Evolutionary conservation across 1,139 yeast genomes (phyloP), one percentile per base, ranked within the genome.

Genomic region (Saccharomyces hybrid): DNA sequence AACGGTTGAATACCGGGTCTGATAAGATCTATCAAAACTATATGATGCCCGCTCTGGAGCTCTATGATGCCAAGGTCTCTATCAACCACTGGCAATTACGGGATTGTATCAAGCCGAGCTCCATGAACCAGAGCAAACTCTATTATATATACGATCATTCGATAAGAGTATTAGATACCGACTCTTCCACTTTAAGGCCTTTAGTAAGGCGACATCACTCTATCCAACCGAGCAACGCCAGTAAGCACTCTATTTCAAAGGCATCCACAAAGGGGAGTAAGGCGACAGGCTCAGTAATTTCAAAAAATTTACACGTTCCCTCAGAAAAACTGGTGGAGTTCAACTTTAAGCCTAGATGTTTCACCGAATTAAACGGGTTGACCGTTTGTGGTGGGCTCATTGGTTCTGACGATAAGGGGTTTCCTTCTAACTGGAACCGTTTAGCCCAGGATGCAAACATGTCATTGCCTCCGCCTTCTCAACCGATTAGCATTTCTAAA

Each of bases 61-160:
- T 69, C 19, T 67, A 61, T 50, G 71, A 67, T 59, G 65, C 69
- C 0, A 64, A 64, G 50, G 67, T 70, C 4, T 64, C 71, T 4
- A 68, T 66, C 48, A 82, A 84, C 59, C 97, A 90, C 73, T 90
- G 96, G 96, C 97, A 90, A 68, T 74, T 90, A 47, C 76, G 96
- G 51, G 95, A 90, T 65, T 76, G 90, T 64, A 74, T 89, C 26
- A 82, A 85, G 54, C 73, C 75, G 19, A 73, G 77, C 0, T 69
- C 78, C 0, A 54, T 55, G 9, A 63, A 68, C 28, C 71, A 73
- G 21, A 71, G 73, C 51, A 75, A 77, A 51, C 71, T 82, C 12
- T 69, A 78, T 42, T 82, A 80, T 62, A 82, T 84, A 0, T 72
- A 73, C 55, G 79, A 78, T 50, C 75, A 75, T 55, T 64, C 73